Base-by-base conservation (phyloP, 2,329 filamentous ascomycete species). In the Penicillium sp. region DNA sequence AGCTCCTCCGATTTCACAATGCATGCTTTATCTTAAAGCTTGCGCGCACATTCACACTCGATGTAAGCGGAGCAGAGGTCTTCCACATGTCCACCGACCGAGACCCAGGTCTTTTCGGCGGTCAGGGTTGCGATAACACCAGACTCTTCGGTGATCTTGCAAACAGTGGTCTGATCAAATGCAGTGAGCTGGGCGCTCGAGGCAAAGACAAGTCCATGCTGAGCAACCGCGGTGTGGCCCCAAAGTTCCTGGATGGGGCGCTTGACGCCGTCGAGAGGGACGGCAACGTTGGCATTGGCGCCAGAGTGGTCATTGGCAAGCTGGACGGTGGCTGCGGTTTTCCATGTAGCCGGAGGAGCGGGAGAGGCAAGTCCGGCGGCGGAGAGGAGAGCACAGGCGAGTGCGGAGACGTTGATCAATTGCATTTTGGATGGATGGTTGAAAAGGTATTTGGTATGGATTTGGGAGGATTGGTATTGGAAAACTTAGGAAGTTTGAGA, bases 281-380 rank as follows among this genome's bases (percentile, higher is more conserved):
- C 41, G 29, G 48, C 27, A n/a, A 56, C 59, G 29, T 64, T 55
- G 32, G 63, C 58, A 13, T 63, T 56, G 44, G 62, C 55, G 24
- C 65, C 65, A 3, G 57, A 58, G 29, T 66, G 59, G 22, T 67
- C 65, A 42, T 67, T 67, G 52, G 62, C 55, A n/a, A 67, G 59
- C 46, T 66, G 62, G 11, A 67, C 46, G 5, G 60, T 65, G 36
- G 58, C 62, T 11, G 48, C 55, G 44, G 42, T 29, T 13, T 16
- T 29, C 54, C 55, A 54, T 9, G 36, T 38, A 42, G 34, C 41
- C 38, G 53, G 42, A 11, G 48, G 50, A 16, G 59, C 5, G 14
- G 61, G 56, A 32, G 51, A 55, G 31, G 60, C 59, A 11, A 58
- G 52, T 31, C 54, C 50, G n/a, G 56, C 48, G 50, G 59, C 46